Evolutionary conservation across 768 basidiomycete genomes (phyloP), one percentile per base, ranked within the genome.

Genomic region (Cystofilobasidium bisporidii): DNA sequence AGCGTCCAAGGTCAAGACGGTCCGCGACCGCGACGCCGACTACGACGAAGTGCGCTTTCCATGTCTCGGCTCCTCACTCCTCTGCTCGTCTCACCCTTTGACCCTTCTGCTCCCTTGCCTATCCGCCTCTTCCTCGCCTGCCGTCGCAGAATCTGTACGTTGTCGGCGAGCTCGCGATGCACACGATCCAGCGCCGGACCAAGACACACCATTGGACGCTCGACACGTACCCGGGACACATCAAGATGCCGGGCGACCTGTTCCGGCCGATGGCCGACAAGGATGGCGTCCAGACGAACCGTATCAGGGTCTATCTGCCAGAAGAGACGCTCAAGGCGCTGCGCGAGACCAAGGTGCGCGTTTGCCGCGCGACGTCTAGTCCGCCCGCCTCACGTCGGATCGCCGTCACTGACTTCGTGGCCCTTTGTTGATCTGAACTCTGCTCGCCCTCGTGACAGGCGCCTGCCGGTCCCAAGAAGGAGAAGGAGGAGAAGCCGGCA

Each of bases 81-180:
- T 61, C 48, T n/a, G n/a, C n/a, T n/a, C n/a, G n/a, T n/a, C n/a
- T n/a, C n/a, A n/a, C n/a, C n/a, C n/a, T n/a, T n/a, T n/a, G n/a
- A 20, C 33, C 28, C 28, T 58, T 36, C 20, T 12, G 20, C 22
- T 43, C 20, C n/a, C 41, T 59, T 11, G 8, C 53, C 1, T 32
- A 26, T 43, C 11, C 38, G 18, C 38, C 17, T 3, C 28, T 2
- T 22, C 28, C 47, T 70, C 26, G 14, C 11, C 63, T 56, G 38
- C 71, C 17, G 26, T 33, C 24, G 4, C 58, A 96, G 93, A 88
- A 90, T 75, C 80, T 99, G 47, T 98, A 96, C 74, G 81, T 85
- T 12, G 80, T 90, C 67, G 85, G 88, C 71, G 96, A 99, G 72
- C 81, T 98, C 11, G 87, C 94, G 0, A 90, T 96, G 77, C 84